Percentiles rank a stretch among this genome's conserved stretches.
These are phyloP conservation scores for Metschnikowia colocasiae DNA, from an alignment of 805 yeast species.

Conservation along the genomic window DNA sequence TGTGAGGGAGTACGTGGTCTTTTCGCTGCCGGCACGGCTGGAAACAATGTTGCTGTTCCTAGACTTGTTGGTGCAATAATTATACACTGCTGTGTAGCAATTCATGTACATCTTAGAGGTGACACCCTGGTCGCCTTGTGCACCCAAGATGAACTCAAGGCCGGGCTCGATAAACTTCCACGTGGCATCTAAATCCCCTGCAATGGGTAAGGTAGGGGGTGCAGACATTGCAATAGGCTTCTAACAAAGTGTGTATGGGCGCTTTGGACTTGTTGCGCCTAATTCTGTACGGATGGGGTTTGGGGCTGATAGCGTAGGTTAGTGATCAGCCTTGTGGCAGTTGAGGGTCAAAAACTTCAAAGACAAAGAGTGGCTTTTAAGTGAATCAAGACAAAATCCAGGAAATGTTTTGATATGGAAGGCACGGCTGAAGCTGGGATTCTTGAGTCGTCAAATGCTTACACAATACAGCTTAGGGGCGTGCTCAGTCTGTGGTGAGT, in stretches of 20 bases:
- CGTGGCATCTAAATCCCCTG: slow-evolving; percentile 63
- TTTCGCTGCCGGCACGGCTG: slow-evolving; percentile 14
- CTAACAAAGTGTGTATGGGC: not conserved
- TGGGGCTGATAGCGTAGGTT: not conserved
- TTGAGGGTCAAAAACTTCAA: not conserved
- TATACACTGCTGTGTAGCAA: slow-evolving; percentile 88
- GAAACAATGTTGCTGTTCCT: slow-evolving; percentile 33
- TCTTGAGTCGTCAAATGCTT: not conserved
- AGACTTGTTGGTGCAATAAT: slow-evolving; percentile 83
- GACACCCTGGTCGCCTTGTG: slow-evolving; percentile 61
- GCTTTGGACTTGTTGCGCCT: not conserved
- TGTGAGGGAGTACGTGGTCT: slow-evolving; percentile 51
- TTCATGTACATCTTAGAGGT: slow-evolving; percentile 76
- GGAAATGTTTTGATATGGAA: not conserved
- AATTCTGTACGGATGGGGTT: not conserved
- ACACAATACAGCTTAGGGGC: slow-evolving; percentile 5
- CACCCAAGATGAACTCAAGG: slow-evolving; percentile 63
- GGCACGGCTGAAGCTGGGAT: not conserved
- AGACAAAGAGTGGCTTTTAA: not conserved
- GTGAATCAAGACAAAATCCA: not conserved
- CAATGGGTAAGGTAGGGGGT: slow-evolving; percentile 41
- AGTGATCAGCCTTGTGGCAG: not conserved
- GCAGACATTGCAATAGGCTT: slow-evolving; percentile 11
- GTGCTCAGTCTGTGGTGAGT: slow-evolving; percentile 5
- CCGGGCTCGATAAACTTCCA: slow-evolving; percentile 82